Percentiles rank a stretch among this genome's conserved stretches.
phyloP scores from a whole-genome alignment of 352 stramenopile genomes.

The Globisporangium iwayamae region DNA sequence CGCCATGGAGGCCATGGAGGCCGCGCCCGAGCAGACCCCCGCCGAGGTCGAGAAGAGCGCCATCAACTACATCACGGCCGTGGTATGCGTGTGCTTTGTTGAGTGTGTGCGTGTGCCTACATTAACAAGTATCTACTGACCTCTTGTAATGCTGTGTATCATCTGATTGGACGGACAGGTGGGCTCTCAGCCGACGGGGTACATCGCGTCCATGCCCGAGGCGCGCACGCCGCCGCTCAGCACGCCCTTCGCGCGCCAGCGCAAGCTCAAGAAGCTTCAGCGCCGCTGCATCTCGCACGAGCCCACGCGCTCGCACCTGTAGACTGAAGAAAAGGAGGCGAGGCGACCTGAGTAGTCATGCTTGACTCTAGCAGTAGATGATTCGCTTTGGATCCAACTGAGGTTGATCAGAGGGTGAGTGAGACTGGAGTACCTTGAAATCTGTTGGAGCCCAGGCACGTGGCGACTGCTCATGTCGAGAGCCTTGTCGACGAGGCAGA shows the following conservation, averaged over 20 bases:
- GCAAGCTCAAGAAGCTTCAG: conserved; percentile 21
- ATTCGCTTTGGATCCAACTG: background rate
- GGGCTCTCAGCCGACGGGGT: conserved; percentile 54
- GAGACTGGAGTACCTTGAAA: no score
- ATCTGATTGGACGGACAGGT: conserved; percentile 13
- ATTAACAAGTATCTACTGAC: background rate
- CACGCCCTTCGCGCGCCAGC: conserved; percentile 33
- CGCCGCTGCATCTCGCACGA: conserved; percentile 25
- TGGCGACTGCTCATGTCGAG: no score
- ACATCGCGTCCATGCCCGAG: conserved; percentile 40
- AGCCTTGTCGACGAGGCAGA: no score
- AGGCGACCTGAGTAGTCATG: background rate
- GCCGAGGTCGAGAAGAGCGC: conserved; percentile 43
- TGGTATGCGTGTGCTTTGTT: conserved; percentile 10
- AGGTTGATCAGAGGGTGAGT: no score
- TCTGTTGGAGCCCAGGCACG: no score
- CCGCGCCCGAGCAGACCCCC: conserved; percentile 25
- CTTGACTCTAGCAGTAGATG: background rate
- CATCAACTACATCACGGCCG: conserved; percentile 59
- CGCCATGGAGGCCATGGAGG: conserved; percentile 45
- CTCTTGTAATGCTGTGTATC: background rate
- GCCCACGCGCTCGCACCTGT: conserved; percentile 6
- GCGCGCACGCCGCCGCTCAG: conserved; percentile 39
- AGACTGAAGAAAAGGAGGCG: background rate
- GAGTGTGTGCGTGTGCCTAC: background rate